These are phyloP conservation scores for Arxiozyma heterogenica DNA, from an alignment of 1,139 yeast species.

Conservation along the genomic window DNA sequence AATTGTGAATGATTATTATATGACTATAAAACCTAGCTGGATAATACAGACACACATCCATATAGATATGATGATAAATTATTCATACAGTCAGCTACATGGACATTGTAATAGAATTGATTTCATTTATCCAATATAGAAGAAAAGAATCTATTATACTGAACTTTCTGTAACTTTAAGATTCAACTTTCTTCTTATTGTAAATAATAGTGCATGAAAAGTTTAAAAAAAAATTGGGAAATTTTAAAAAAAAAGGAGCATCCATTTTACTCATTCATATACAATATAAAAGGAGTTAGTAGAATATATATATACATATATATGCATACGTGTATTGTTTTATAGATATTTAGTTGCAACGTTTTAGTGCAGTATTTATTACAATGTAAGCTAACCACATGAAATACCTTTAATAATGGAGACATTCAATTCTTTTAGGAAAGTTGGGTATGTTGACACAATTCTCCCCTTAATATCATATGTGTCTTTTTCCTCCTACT, in stretches of 20 bases:
- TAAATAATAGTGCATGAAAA: neutral
- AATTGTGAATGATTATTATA: no score
- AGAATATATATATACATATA: no score
- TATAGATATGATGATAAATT: neutral
- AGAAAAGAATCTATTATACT: neutral
- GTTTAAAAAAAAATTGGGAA: neutral
- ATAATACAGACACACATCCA: neutral
- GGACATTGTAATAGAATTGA: no score
- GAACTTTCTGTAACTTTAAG: no score
- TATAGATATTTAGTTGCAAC: no score
- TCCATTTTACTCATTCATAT: neutral
- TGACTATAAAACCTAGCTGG: neutral
- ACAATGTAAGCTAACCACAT: neutral
- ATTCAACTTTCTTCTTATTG: neutral
- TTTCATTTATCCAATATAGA: no score
- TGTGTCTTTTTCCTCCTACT: neutral
- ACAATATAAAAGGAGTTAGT: no score
- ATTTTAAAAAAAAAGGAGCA: no score
- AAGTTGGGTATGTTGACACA: conserved; percentile 21
- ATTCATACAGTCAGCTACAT: neutral
- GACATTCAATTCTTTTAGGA: conserved; percentile 16
- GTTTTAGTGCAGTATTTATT: no score
- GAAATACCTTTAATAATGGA: conserved; percentile 6
- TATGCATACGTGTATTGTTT: no score
- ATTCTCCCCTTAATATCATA: neutral